A percentile compares a stretch with the other conserved stretches of the same genome.
Evolutionary conservation across 345 rosid genomes (phyloP).

Genomic region (Eucalyptus victrix): DNA sequence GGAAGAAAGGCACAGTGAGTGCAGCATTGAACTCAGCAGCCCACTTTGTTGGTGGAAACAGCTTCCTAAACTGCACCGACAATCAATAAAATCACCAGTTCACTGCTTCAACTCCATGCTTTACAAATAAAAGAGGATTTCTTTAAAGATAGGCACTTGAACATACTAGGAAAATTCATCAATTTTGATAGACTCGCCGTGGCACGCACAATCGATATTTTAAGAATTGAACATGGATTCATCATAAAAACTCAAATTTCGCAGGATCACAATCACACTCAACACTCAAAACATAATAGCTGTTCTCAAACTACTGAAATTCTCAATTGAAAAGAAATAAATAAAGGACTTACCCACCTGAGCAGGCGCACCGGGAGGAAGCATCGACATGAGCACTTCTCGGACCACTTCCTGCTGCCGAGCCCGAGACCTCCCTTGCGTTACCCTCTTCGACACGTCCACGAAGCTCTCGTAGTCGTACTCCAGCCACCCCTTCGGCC

Average conservation of each 20-base stretch:
- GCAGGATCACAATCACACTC: neutral
- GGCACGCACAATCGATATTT: neutral
- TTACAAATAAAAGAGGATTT: neutral
- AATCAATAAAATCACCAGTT: neutral
- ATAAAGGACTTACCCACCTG: constrained; percentile 27
- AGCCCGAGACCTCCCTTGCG: constrained; percentile 56
- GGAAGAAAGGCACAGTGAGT: constrained; percentile 88
- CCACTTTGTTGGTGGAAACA: constrained; percentile 95
- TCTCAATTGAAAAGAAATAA: neutral
- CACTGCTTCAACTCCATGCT: neutral
- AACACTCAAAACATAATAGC: neutral
- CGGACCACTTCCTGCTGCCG: constrained; percentile 88
- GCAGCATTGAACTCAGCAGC: constrained; percentile 94
- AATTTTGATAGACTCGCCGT: neutral
- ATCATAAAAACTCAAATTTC: neutral
- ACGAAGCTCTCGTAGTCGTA: constrained; percentile 80
- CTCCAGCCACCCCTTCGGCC: constrained; percentile 36
- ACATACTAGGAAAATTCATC: neutral
- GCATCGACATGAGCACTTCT: constrained; percentile 88
- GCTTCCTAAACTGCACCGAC: constrained; percentile 52
- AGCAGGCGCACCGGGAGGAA: constrained; percentile 89
- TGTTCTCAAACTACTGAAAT: neutral
- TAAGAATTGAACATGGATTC: neutral
- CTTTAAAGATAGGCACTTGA: neutral
- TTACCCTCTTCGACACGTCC: constrained; percentile 76